These are phyloP conservation scores for Leonotis leonurus DNA, from an alignment of 257 asterid genomes.

Conservation along the genomic window DNA sequence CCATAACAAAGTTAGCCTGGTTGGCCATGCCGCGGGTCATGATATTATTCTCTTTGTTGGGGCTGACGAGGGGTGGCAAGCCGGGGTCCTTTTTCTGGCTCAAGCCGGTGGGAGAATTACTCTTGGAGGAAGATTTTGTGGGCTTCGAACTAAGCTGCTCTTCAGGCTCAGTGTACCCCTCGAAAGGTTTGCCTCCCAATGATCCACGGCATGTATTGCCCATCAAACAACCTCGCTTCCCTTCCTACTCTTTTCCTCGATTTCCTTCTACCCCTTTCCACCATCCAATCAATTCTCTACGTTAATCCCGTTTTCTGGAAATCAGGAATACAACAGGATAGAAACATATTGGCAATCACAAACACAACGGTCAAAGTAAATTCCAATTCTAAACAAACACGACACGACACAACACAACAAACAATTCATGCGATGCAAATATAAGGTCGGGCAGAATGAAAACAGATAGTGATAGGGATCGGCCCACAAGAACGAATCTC, in stretches of 20 bases:
- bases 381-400: no score
- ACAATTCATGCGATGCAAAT: not conserved
- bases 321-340: not conserved
- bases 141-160: conserved; percentile 40
- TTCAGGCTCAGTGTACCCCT: conserved; percentile 56
- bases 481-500: not conserved
- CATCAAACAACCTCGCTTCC: conserved; percentile 51
- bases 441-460: not conserved
- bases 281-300: conserved; percentile 22
- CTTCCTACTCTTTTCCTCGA: not conserved
- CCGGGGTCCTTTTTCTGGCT: conserved; percentile 26
- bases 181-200: conserved; percentile 53
- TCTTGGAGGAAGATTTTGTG: conserved; percentile 35
- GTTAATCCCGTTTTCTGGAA: conserved; percentile 20
- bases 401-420: no score
- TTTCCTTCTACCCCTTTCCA: conserved; percentile 7
- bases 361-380: not conserved
- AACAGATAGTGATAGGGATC: not conserved
- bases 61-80: conserved; percentile 29
- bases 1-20: conserved; percentile 63
- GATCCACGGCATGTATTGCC: conserved; percentile 99
- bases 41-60: conserved; percentile 42
- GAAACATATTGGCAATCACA: not conserved
- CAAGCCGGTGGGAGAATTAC: conserved; percentile 32
- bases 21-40: conserved; percentile 50